Conservation (phyloP, 129 eudicot species). For the Rutidosis leptorrhynchoides region DNA sequence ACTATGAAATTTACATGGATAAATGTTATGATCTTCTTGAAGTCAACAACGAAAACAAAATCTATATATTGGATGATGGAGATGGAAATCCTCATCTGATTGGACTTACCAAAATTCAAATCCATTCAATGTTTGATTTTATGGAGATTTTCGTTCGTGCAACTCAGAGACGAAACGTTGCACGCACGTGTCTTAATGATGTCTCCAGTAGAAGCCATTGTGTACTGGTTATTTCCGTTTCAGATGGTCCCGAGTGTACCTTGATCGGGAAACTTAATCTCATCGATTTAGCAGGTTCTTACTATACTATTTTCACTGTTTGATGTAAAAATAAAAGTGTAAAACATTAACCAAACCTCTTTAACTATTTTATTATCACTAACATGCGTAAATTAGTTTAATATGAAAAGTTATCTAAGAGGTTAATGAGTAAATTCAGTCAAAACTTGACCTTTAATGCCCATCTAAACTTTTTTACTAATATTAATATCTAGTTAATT, state of each 20-base stretch:
- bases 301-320: constrained; percentile 4
- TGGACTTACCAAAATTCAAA: constrained; percentile 60
- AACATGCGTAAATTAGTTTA: neutral
- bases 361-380: neutral
- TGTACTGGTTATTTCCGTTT: constrained; percentile 59
- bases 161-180: constrained; percentile 75
- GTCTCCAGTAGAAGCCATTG: constrained; percentile 95
- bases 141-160: constrained; percentile 55
- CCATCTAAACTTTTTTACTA: no score
- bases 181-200: constrained; percentile 80
- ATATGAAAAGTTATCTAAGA: neutral
- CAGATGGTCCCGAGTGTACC: constrained; percentile 33
- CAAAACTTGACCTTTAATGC: no score
- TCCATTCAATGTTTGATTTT: constrained; percentile 58
- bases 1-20: constrained; percentile 87
- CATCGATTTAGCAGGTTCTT: constrained; percentile 90
- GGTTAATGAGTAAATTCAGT: neutral
- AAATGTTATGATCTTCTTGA: constrained; percentile 83
- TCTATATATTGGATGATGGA: constrained; percentile 63
- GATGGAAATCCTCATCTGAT: constrained; percentile 63
- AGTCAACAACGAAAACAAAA: constrained; percentile 58
- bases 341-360: neutral
- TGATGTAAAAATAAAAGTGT: neutral
- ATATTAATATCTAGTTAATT: no score
- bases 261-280: constrained; percentile 77